A percentile compares a stretch with the other conserved stretches of the same genome.
These are phyloP conservation scores for Sordariomycetes sp. DNA, from an alignment of 2,329 filamentous ascomycete species.

Conservation along the genomic window DNA sequence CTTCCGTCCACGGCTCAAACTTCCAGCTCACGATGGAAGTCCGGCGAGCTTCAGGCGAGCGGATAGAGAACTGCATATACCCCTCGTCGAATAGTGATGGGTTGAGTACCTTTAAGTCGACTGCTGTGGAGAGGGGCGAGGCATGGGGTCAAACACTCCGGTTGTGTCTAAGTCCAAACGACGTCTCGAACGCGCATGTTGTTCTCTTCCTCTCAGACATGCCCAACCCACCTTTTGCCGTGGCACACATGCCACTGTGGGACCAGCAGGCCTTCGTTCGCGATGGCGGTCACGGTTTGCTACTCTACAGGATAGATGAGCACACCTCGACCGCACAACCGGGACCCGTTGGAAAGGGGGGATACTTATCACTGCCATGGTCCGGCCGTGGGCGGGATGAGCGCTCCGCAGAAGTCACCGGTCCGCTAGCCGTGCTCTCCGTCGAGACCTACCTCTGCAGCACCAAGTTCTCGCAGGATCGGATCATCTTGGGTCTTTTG, in stretches of 20 bases:
- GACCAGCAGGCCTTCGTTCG: conserved; percentile 80
- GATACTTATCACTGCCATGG: conserved; percentile 82
- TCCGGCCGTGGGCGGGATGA: conserved; percentile 57
- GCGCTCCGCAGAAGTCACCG: conserved; percentile 65
- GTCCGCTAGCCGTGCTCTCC: conserved; percentile 69
- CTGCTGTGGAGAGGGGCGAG: conserved; percentile 68
- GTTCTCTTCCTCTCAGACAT: conserved; percentile 85
- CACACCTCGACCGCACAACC: conserved; percentile 62
- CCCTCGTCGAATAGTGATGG: conserved; percentile 72
- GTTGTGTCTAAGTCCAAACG: conserved; percentile 66
- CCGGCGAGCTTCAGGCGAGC: conserved; percentile 65
- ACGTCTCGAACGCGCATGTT: conserved; percentile 76
- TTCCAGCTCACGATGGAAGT: conserved; percentile 87
- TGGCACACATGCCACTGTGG: conserved; percentile 92
- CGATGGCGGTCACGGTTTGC: conserved; percentile 71
- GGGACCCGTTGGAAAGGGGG: conserved; percentile 62
- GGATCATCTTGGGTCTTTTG: conserved; percentile 71
- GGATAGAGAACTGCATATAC: conserved; percentile 81
- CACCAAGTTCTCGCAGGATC: conserved; percentile 89
- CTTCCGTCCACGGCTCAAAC: conserved; percentile 57
- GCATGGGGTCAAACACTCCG: conserved; percentile 84
- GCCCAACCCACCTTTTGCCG: conserved; percentile 79
- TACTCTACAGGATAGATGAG: conserved; percentile 89
- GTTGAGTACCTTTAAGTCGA: conserved; percentile 81
- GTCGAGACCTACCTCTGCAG: conserved; percentile 86